Percentiles rank a stretch among this genome's conserved stretches.
Conservation (phyloP, 768 basidiomycete genomes). For the Lactarius indigo region DNA sequence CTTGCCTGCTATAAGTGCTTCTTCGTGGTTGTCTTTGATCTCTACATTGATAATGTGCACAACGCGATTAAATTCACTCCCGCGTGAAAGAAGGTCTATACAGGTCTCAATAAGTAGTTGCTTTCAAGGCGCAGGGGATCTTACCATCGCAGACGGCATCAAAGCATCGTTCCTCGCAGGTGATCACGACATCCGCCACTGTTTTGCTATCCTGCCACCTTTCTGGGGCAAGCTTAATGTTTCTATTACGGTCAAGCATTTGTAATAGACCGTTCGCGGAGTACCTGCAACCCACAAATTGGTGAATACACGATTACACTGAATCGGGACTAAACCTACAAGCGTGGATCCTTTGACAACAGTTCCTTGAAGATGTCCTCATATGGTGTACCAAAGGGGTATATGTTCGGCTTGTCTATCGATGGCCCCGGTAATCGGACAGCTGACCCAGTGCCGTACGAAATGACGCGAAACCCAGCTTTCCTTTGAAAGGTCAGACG, state of each 20-base stretch:
- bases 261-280: slow-evolving; percentile 88
- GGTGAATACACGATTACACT: neutral
- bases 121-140: slow-evolving; percentile 28
- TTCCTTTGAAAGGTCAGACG: slow-evolving; percentile 49
- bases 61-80: slow-evolving; percentile 89
- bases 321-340: slow-evolving; percentile 49
- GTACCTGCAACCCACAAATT: slow-evolving; percentile 52
- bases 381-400: slow-evolving; percentile 95
- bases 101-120: slow-evolving; percentile 19
- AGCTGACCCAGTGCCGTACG: slow-evolving; percentile 94
- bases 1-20: slow-evolving; percentile 92
- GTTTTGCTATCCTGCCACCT: slow-evolving; percentile 92
- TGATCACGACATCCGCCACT: slow-evolving; percentile 95
- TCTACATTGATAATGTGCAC: slow-evolving; percentile 98
- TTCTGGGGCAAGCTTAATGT: slow-evolving; percentile 89
- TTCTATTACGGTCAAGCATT: slow-evolving; percentile 95
- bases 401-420: slow-evolving; percentile 97
- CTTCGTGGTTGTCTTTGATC: slow-evolving; percentile 99
- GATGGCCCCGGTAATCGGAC: slow-evolving; percentile 95
- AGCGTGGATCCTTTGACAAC: slow-evolving; percentile 68
- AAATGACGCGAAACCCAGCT: slow-evolving; percentile 87
- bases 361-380: slow-evolving; percentile 93
- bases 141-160: slow-evolving; percentile 97
- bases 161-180: slow-evolving; percentile 98
- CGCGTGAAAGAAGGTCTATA: slow-evolving; percentile 78